These are phyloP conservation scores for Sarocladiaceae sp. DNA, from an alignment of 2,329 filamentous ascomycete genomes.

Conservation along the genomic window DNA sequence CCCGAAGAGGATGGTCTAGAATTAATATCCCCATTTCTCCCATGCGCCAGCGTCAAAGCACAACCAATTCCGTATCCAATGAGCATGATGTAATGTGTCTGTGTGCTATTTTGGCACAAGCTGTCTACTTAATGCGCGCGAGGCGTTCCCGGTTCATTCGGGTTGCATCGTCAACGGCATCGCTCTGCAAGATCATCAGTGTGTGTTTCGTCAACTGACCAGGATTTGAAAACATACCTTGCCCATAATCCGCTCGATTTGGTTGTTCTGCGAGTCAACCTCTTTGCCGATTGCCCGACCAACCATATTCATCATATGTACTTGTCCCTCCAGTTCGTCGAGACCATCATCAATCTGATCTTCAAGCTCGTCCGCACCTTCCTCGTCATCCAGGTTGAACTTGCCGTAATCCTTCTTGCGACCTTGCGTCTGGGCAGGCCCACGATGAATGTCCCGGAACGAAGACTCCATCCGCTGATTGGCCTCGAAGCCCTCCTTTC, in stretches of 20 bases:
- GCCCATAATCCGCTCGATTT: slow-evolving; percentile 69
- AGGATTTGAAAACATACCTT: slow-evolving; percentile 55
- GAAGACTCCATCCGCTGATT: slow-evolving; percentile 51
- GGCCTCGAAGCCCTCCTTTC: slow-evolving; percentile 44
- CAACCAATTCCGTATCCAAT: neutral
- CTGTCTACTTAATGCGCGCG: slow-evolving; percentile 50
- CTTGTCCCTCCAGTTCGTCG: slow-evolving; percentile 66
- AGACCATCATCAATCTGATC: slow-evolving; percentile 53
- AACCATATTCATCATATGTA: slow-evolving; percentile 67
- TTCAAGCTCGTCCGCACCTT: slow-evolving; percentile 42
- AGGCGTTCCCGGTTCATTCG: slow-evolving; percentile 71
- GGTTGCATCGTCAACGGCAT: slow-evolving; percentile 77
- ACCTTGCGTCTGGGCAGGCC: slow-evolving; percentile 22
- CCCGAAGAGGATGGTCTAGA: too few relatives aligned
- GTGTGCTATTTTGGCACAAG: neutral
- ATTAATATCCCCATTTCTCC: neutral
- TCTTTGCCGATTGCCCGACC: slow-evolving; percentile 72
- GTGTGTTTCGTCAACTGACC: neutral
- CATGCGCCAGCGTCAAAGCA: slow-evolving; percentile 6
- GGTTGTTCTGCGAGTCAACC: slow-evolving; percentile 70
- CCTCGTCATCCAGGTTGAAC: slow-evolving; percentile 74
- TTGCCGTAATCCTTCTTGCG: slow-evolving; percentile 48
- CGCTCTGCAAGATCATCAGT: slow-evolving; percentile 55
- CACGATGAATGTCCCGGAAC: slow-evolving; percentile 37
- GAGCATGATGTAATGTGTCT: neutral